Conservation (phyloP, 78 protist genomes). For the Dictyostelium capitatum region DNA sequence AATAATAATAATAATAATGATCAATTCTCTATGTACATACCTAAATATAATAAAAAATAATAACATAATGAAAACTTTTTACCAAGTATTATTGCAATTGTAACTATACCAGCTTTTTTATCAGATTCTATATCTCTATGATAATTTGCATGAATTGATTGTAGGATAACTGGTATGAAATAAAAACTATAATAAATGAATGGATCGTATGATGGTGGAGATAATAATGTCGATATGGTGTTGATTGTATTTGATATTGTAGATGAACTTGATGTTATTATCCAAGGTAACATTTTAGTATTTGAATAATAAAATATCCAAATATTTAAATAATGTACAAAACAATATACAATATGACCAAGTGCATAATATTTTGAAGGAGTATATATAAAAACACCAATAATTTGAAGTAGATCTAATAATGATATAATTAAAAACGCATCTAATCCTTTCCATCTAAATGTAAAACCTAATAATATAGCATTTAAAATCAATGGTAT, state of each 20-base stretch:
- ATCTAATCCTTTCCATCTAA: background rate
- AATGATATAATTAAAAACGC: background rate
- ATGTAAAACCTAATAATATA: background rate
- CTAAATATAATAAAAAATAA: constrained; percentile 18
- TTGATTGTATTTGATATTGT: too few species aligned
- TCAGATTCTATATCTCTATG: constrained; percentile 15
- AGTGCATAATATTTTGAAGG: constrained; percentile 7
- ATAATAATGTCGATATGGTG: background rate
- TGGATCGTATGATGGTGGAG: background rate
- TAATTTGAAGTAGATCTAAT: background rate
- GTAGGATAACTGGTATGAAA: background rate
- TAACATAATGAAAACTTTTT: background rate
- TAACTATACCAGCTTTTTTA: constrained; percentile 2
- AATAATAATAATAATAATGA: background rate
- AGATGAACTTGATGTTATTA: background rate
- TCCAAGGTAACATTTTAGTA: background rate
- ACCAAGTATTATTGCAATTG: constrained; percentile 9
- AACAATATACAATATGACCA: background rate
- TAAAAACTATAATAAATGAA: constrained; percentile 22
- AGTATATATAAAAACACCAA: background rate
- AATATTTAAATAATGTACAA: constrained; percentile 7
- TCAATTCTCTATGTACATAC: background rate
- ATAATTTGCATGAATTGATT: constrained; percentile 28
- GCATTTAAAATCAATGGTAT: background rate
- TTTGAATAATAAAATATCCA: constrained; percentile 22